A percentile compares a stretch with the other conserved stretches of the same genome.
Evolutionary conservation across 1,284 basidiomycete genomes (phyloP).

Genomic region (Cutaneotrichosporon sp.): DNA sequence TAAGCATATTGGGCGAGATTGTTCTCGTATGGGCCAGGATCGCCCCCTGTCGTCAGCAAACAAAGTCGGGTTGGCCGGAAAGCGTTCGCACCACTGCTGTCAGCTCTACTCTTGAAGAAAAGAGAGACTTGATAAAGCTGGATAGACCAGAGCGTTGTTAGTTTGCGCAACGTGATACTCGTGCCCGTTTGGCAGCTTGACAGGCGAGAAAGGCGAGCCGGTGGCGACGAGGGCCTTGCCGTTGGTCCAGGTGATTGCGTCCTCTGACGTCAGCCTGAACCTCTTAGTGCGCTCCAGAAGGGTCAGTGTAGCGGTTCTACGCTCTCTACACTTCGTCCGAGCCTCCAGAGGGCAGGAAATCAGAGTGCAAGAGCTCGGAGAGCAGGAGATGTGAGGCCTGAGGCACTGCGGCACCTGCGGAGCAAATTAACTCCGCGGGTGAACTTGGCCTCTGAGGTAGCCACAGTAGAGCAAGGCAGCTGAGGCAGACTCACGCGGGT

Average conservation of each 20-base stretch:
- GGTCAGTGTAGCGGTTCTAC: no score
- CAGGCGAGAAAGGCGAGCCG: slow-evolving; percentile 76
- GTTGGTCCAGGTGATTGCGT: slow-evolving; percentile 62
- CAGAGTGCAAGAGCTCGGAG: no score
- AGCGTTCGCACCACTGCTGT: no score
- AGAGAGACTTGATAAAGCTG: slow-evolving; percentile 64
- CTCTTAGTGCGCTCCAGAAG: no score
- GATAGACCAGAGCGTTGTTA: slow-evolving; percentile 72
- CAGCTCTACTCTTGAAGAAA: no score
- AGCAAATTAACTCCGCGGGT: no score
- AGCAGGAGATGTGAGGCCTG: no score
- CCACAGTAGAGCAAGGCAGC: no score
- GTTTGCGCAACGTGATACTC: slow-evolving; percentile 47
- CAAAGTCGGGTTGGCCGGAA: background rate
- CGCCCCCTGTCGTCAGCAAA: slow-evolving; percentile 25
- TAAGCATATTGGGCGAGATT: slow-evolving; percentile 68
- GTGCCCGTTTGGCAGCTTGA: slow-evolving; percentile 64
- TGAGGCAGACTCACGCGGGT: slow-evolving; percentile 60
- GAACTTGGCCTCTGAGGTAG: no score
- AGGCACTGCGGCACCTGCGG: no score
- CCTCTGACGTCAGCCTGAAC: slow-evolving; percentile 33
- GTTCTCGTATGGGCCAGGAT: slow-evolving; percentile 65
- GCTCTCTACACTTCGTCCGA: no score
- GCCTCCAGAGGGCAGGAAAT: no score
- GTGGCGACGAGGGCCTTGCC: slow-evolving; percentile 76